Conservation (phyloP, 305 asterid genomes). For the Petunia hybrid region DNA sequence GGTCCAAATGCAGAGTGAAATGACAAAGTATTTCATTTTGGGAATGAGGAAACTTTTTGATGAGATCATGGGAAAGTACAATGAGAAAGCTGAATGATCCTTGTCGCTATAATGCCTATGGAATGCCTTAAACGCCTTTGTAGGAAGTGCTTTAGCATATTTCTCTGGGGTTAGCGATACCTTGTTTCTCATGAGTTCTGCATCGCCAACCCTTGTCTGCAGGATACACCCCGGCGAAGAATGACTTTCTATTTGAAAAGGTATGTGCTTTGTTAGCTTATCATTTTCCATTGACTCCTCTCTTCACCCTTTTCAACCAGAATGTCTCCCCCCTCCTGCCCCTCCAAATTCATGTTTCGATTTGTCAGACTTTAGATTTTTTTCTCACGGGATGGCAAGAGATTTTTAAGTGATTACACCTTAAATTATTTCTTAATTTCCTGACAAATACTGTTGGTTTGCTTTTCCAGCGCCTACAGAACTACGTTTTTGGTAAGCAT, state of each 20-base stretch:
- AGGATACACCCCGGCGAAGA: constrained; percentile 95
- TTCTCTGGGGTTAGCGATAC: constrained; percentile 12
- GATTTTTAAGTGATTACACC: constrained; percentile 25
- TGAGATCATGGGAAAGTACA: constrained; percentile 20
- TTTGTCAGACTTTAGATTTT: constrained; percentile 26
- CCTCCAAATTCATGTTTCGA: constrained; percentile 11
- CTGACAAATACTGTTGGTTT: constrained; percentile 47
- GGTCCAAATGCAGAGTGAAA: not conserved
- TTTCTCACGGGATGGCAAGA: not conserved
- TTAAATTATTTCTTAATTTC: constrained; percentile 32
- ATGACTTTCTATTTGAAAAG: constrained; percentile 98
- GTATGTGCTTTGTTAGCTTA: constrained; percentile 43
- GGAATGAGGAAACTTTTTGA: constrained; percentile 14
- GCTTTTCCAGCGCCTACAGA: constrained; percentile 91
- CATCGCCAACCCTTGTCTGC: constrained; percentile 48
- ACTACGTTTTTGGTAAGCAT: constrained; percentile 83
- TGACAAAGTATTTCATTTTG: constrained; percentile 14
- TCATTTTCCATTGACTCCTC: constrained; percentile 20
- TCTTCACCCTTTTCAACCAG: not conserved
- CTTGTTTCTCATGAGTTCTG: constrained; percentile 35
- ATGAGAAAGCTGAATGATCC: not conserved
- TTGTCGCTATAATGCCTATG: constrained; percentile 12
- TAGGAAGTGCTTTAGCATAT: not conserved
- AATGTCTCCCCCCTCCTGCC: not conserved
- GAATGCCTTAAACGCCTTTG: constrained; percentile 11